Conservation (phyloP, 176 grass and related monocot genomes). For the Triticum monococcum region DNA sequence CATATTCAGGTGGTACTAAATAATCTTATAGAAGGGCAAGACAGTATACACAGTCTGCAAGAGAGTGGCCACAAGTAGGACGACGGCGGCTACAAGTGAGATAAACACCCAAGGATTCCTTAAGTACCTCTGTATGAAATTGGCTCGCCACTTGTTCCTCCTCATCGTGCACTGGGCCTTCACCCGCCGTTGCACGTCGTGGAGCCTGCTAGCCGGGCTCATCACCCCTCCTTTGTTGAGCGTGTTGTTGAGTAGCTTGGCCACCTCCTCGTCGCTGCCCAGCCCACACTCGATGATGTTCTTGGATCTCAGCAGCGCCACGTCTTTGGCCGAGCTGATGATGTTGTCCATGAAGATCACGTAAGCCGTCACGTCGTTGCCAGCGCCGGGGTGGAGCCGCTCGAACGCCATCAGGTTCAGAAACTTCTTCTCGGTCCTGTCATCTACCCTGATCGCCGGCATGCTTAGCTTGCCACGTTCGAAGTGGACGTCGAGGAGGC, state of each 20-base stretch:
- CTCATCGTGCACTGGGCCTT: neutral
- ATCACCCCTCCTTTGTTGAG: neutral
- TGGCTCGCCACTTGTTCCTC: constrained; percentile 24
- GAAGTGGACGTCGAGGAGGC: neutral
- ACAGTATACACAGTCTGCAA: constrained; percentile 18
- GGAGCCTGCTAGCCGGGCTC: neutral
- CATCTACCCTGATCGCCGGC: constrained; percentile 6
- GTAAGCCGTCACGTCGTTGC: neutral
- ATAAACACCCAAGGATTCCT: constrained; percentile 35
- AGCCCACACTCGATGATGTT: neutral
- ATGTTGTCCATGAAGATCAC: constrained; percentile 61
- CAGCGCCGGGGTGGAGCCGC: neutral
- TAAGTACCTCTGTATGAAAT: constrained; percentile 18
- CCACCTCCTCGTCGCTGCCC: constrained; percentile 10
- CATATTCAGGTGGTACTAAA: neutral
- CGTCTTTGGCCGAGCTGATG: constrained; percentile 44
- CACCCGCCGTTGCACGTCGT: neutral
- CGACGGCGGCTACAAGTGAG: constrained; percentile 13
- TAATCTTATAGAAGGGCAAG: neutral
- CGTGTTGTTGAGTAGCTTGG: neutral
- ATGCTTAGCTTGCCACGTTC: neutral
- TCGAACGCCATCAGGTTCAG: constrained; percentile 35
- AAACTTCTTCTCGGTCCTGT: constrained; percentile 31
- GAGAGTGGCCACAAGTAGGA: constrained; percentile 18
- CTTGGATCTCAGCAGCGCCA: constrained; percentile 31